Percentiles rank a stretch among this genome's conserved stretches.
Evolutionary conservation across 345 rosid species (phyloP).

Genomic region (Geranium rotundifolium): DNA sequence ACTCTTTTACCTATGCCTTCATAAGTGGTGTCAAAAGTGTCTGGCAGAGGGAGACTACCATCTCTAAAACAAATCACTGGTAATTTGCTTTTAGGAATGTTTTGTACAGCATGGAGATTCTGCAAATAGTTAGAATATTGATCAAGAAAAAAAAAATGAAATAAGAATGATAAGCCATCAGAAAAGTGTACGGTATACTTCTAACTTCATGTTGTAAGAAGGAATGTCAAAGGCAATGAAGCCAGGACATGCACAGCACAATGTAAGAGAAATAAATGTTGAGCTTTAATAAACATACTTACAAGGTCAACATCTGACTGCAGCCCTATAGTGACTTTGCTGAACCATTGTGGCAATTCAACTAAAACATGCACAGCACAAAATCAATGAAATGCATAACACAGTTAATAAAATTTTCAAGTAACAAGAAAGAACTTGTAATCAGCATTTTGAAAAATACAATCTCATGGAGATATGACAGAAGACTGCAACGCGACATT

Average conservation of each 20-base stretch:
- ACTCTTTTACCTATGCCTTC: slow-evolving; percentile 46
- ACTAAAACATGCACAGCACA: slow-evolving; percentile 37
- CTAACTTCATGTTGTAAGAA: not conserved
- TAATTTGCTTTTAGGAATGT: slow-evolving; percentile 38
- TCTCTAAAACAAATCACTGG: slow-evolving; percentile 84
- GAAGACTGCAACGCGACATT: not conserved
- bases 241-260: no score
- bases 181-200: not conserved
- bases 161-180: not conserved
- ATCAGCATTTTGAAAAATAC: no score
- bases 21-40: slow-evolving; percentile 37
- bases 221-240: no score
- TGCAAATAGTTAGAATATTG: slow-evolving; percentile 17
- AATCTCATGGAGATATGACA: no score
- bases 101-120: slow-evolving; percentile 35
- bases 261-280: not conserved
- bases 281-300: slow-evolving; percentile 28
- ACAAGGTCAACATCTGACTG: slow-evolving; percentile 76
- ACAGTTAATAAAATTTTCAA: not conserved
- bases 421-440: no score
- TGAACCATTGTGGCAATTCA: slow-evolving; percentile 90
- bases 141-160: slow-evolving; percentile 3
- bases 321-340: slow-evolving; percentile 57
- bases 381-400: slow-evolving; percentile 5
- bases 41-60: slow-evolving; percentile 92